phyloP scores from a whole-genome alignment of 2,329 filamentous ascomycete genomes.

The Neoarthrinium moseri region DNA sequence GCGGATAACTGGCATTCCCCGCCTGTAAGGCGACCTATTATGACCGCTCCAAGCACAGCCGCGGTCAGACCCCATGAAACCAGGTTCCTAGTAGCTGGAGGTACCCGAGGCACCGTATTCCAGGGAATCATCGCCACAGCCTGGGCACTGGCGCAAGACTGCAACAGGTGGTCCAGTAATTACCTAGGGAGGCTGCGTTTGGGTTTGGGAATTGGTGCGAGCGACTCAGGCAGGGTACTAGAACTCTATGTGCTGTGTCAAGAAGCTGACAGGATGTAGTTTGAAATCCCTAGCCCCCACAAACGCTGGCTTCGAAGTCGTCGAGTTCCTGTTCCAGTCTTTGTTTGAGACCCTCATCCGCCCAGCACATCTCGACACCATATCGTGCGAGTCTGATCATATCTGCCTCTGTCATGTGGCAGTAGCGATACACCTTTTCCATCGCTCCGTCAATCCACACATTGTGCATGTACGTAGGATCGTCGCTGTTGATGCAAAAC shows the following conservation, averaged over 20 bases:
- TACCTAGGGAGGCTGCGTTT: too few relatives aligned
- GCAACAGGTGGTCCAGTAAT: too few relatives aligned
- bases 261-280: background rate
- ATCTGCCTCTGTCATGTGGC: slow-evolving; percentile 36
- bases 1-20: background rate
- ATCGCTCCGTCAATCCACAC: slow-evolving; percentile 48
- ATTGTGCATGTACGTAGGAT: slow-evolving; percentile 48
- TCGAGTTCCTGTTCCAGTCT: slow-evolving; percentile 24
- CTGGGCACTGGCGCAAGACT: too few relatives aligned
- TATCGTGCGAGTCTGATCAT: slow-evolving; percentile 40
- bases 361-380: slow-evolving; percentile 47
- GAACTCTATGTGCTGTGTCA: too few relatives aligned
- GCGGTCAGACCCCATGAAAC: background rate
- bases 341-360: slow-evolving; percentile 34
- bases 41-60: background rate
- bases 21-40: slow-evolving; percentile 4
- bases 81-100: too few relatives aligned
- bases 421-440: slow-evolving; percentile 40
- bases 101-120: too few relatives aligned
- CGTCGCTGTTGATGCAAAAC: slow-evolving; percentile 46
- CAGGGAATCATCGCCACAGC: too few relatives aligned
- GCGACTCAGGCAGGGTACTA: too few relatives aligned
- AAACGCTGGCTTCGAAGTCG: background rate
- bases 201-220: too few relatives aligned
- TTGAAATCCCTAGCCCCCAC: too few relatives aligned